Base-by-base conservation (phyloP, 176 grass and related monocot genomes). In the Eleusine coracana region DNA sequence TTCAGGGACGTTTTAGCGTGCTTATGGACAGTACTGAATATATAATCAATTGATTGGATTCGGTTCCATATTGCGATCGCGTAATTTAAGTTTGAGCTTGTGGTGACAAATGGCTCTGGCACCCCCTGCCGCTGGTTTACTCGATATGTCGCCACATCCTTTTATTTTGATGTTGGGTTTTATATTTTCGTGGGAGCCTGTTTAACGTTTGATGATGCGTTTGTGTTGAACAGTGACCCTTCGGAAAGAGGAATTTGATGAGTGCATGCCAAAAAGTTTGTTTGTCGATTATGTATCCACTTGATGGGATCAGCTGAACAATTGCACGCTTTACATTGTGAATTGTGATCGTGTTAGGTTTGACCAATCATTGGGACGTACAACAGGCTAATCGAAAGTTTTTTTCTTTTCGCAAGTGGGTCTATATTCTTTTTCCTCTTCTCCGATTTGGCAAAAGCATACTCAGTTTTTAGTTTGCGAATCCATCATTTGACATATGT, bases 361-460 rank as follows among this genome's bases (percentile, higher is more conserved):
- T 87, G 73, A 87, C 80, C 66, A 66, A 65, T 87, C 73, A 83
- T 83, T 64, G 7, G 73, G 52, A 66, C n/a, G n/a, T n/a, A n/a
- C 6, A 55, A 39, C 49, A 31, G 37, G 17, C 20, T 40, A 21
- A 21, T 44, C 6, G 23, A 34, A 41, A 71, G 50, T 40, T 17
- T 52, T 52, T 17, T 2, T 17, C 10, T 40, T 65, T 73, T 40
- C 5, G 36, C 16, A 10, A 27, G 18, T 67, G 48, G n/a, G 45
- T 20, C 7, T 6, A 10, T 1, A 59, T 2, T 3, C 20, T 23
- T 21, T 45, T 58, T 34, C 14, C 16, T 76, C 34, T 46, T 48
- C 4, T 55, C 1, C 16, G 3, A 55, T 58, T 58, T 9, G 55
- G 7, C 20, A 58, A n/a, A 20, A 21, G 55, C 17, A 20, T 51